These are phyloP conservation scores for Astrephomene gubernaculifera DNA, from an alignment of 139 green algal species.

Conservation along the genomic window DNA sequence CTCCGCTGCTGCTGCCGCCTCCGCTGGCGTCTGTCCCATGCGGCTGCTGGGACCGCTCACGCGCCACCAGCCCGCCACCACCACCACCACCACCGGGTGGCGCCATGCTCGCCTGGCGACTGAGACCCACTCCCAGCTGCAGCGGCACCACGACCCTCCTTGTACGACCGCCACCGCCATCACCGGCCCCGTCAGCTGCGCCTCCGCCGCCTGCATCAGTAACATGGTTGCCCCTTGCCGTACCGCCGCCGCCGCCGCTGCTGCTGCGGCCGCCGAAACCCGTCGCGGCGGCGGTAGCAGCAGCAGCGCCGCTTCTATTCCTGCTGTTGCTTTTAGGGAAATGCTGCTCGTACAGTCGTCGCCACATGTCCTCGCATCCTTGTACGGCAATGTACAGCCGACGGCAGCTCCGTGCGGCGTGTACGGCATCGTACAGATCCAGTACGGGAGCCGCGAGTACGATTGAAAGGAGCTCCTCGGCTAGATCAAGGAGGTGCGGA, in stretches of 20 bases:
- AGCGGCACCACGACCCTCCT: not conserved
- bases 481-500: not conserved
- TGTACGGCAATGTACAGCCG: not conserved
- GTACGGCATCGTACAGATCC: not conserved
- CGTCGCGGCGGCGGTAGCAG: not conserved
- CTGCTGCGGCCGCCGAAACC: not conserved
- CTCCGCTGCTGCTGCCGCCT: too few species aligned
- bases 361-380: slow-evolving; percentile 12
- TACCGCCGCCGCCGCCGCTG: not conserved
- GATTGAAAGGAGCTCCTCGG: not conserved
- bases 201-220: not conserved
- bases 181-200: not conserved
- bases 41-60: too few species aligned
- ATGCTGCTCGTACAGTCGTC: slow-evolving; percentile 11
- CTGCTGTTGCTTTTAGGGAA: not conserved
- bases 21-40: too few species aligned
- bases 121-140: not conserved
- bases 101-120: slow-evolving; percentile 21
- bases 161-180: not conserved
- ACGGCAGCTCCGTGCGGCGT: slow-evolving; percentile 12
- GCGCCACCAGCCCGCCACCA: too few species aligned
- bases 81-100: not conserved
- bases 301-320: not conserved
- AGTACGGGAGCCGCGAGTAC: not conserved
- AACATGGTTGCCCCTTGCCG: not conserved